A percentile compares a stretch with the other conserved stretches of the same genome.
Evolutionary conservation across 257 asterid genomes (phyloP).

Genomic region (Scutellaria galericulata): DNA sequence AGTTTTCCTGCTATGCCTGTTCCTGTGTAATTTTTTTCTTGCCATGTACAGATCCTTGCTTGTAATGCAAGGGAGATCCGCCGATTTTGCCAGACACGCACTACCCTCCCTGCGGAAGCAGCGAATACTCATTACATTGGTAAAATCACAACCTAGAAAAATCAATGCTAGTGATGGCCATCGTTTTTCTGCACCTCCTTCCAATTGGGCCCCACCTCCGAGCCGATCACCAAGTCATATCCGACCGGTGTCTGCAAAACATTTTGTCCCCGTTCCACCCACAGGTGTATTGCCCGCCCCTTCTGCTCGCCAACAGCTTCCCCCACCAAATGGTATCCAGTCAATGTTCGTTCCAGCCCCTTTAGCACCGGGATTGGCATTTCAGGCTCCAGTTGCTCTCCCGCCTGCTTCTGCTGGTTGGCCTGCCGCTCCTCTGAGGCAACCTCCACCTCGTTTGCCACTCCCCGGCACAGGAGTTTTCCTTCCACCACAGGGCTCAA

Average conservation of each 20-base stretch:
- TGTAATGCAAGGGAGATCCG: slow-evolving; percentile 71
- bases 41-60: slow-evolving; percentile 62
- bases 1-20: background rate
- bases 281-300: slow-evolving; percentile 49
- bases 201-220: slow-evolving; percentile 70
- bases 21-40: background rate
- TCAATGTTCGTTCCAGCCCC: slow-evolving; percentile 60
- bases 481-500: slow-evolving; percentile 72
- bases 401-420: slow-evolving; percentile 64
- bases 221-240: slow-evolving; percentile 59
- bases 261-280: slow-evolving; percentile 52
- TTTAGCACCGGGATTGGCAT: slow-evolving; percentile 58
- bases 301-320: slow-evolving; percentile 41
- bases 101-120: slow-evolving; percentile 62
- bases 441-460: slow-evolving; percentile 61
- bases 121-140: slow-evolving; percentile 71
- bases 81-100: slow-evolving; percentile 70
- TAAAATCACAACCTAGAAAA: slow-evolving; percentile 67
- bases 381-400: slow-evolving; percentile 58
- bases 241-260: slow-evolving; percentile 53
- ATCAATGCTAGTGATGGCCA: slow-evolving; percentile 38
- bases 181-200: slow-evolving; percentile 43
- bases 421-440: slow-evolving; percentile 57
- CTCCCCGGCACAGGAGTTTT: slow-evolving; percentile 94
- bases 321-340: slow-evolving; percentile 57